Evolutionary conservation across 2,329 filamentous ascomycete species (phyloP).

Genomic region (Podosphaera leucotricha): DNA sequence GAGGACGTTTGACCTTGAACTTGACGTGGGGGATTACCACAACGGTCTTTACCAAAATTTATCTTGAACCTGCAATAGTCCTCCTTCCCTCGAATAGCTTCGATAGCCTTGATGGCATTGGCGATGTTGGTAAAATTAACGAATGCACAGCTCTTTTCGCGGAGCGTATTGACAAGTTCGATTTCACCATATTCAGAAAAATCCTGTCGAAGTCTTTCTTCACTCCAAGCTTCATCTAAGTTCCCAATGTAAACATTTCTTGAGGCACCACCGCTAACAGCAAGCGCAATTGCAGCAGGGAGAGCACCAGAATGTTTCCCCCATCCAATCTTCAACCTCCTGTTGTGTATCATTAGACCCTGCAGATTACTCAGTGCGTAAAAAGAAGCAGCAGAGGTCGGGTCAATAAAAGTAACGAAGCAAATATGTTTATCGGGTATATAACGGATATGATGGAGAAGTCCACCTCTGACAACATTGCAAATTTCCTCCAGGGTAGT

Average conservation of each 20-base stretch:
- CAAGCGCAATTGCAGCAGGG: constrained; percentile 82
- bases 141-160: constrained; percentile 98
- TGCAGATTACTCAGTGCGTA: constrained; percentile 95
- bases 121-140: constrained; percentile 99
- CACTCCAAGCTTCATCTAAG: constrained; percentile 88
- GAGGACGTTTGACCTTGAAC: constrained; percentile 44
- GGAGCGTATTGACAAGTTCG: constrained; percentile 83
- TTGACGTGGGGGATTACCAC: constrained; percentile 86
- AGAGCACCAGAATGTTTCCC: constrained; percentile 96
- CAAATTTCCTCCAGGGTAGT: constrained; percentile 99
- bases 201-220: constrained; percentile 85
- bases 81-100: constrained; percentile 79
- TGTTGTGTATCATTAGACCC: constrained; percentile 97
- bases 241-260: constrained; percentile 97
- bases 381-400: constrained; percentile 90
- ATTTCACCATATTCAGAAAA: constrained; percentile 97
- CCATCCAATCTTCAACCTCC: constrained; percentile 95
- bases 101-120: constrained; percentile 97
- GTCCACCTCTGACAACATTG: constrained; percentile 87
- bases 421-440: constrained; percentile 99
- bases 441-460: constrained; percentile 94
- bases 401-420: constrained; percentile 98
- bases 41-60: constrained; percentile 97
- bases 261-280: constrained; percentile 91
- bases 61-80: constrained; percentile 99